Evolutionary conservation across 192 early-diverging fungal genomes (phyloP).

Genomic region (Phycomyces nitens): DNA sequence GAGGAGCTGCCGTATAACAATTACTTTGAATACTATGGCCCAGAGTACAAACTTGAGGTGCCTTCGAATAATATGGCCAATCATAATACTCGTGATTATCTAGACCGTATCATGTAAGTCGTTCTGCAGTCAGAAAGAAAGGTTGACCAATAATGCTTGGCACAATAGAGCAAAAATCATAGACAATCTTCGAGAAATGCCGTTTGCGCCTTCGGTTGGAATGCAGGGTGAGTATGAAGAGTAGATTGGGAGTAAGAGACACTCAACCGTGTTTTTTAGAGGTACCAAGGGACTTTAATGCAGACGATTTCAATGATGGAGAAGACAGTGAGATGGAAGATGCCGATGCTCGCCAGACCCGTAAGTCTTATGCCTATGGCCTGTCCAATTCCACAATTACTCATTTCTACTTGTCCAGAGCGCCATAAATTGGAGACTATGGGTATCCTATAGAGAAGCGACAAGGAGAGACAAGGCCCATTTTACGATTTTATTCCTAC

Average conservation of each 20-base stretch:
- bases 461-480: neutral
- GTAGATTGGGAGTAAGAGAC: too few species aligned
- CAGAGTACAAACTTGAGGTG: constrained; percentile 83
- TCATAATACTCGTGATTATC: constrained; percentile 77
- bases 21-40: constrained; percentile 89
- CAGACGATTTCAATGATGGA: constrained; percentile 34
- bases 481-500: neutral
- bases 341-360: constrained; percentile 20
- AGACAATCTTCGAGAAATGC: constrained; percentile 63
- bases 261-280: constrained; percentile 11
- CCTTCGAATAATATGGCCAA: constrained; percentile 84
- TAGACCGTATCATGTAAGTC: constrained; percentile 70
- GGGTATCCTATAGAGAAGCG: constrained; percentile 15
- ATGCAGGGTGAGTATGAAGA: constrained; percentile 73
- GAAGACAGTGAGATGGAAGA: constrained; percentile 38
- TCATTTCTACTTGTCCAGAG: constrained; percentile 3
- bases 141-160: neutral
- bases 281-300: constrained; percentile 32
- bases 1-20: constrained; percentile 78
- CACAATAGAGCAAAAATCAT: constrained; percentile 45
- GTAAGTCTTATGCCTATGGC: constrained; percentile 6
- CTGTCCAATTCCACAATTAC: neutral
- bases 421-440: constrained; percentile 21
- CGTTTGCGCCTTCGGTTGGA: constrained; percentile 79
- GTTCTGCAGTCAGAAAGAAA: neutral